Evolutionary conservation across 2,329 filamentous ascomycete species (phyloP).

Genomic region (Beauveria caledonica): DNA sequence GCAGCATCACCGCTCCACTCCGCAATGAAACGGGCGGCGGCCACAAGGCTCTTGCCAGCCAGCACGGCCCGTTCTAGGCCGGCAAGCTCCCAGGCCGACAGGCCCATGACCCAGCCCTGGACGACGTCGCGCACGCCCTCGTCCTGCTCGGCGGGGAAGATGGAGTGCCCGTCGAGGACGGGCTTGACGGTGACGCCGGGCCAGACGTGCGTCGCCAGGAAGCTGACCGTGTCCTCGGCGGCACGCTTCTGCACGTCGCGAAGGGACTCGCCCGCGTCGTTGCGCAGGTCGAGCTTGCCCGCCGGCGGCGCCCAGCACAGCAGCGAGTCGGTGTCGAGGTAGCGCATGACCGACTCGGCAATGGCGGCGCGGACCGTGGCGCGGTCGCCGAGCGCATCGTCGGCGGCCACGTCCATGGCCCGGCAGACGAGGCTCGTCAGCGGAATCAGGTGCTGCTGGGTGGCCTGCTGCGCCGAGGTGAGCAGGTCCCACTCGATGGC

Average conservation of each 20-base stretch:
- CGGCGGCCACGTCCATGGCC: constrained; percentile 68
- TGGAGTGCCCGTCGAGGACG: constrained; percentile 69
- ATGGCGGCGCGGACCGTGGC: constrained; percentile 57
- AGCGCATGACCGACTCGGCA: constrained; percentile 63
- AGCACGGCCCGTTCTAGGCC: constrained; percentile 77
- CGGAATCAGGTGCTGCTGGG: constrained; percentile 81
- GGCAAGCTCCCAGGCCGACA: constrained; percentile 74
- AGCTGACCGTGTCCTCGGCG: constrained; percentile 62
- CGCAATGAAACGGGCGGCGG: constrained; percentile 65
- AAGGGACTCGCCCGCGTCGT: constrained; percentile 49
- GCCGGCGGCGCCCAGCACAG: constrained; percentile 73
- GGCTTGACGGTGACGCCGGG: constrained; percentile 71
- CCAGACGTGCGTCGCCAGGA: constrained; percentile 68
- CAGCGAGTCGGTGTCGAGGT: constrained; percentile 85
- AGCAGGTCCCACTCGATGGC: constrained; percentile 92
- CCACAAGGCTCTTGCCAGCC: constrained; percentile 78
- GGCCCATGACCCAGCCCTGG: constrained; percentile 63
- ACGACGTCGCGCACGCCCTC: constrained; percentile 70
- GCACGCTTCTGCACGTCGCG: constrained; percentile 63
- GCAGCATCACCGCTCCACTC: constrained; percentile 78
- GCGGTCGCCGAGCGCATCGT: constrained; percentile 41
- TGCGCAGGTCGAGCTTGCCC: constrained; percentile 37
- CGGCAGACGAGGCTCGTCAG: constrained; percentile 79
- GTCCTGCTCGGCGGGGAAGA: constrained; percentile 67
- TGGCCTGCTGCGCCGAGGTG: constrained; percentile 70